A percentile compares a stretch with the other conserved stretches of the same genome.
Conservation (phyloP, 306 rosid genomes). For the Trifolium dubium region DNA sequence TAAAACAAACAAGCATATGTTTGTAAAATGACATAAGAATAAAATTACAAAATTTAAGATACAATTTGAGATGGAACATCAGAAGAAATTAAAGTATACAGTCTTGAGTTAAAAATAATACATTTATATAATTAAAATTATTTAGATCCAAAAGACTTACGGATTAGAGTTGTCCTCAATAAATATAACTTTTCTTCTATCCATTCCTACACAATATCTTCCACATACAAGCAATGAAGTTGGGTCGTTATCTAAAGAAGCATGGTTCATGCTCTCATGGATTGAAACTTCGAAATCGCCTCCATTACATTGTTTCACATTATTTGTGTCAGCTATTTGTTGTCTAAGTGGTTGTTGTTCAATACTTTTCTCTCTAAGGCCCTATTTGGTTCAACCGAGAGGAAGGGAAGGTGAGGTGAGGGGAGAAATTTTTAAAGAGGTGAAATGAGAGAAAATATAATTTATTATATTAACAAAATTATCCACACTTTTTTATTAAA, state of each 20-base stretch:
- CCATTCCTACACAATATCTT: neutral
- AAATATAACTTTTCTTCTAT: neutral
- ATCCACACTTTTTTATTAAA: no score
- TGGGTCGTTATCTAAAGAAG: neutral
- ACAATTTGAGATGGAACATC: neutral
- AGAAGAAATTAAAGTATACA: neutral
- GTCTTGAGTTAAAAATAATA: neutral
- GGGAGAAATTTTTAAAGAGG: no score
- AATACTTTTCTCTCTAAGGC: neutral
- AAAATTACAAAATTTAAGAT: neutral
- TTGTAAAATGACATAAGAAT: neutral
- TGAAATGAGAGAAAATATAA: neutral
- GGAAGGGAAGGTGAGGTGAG: no score
- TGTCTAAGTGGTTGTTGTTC: neutral
- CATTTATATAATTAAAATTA: neutral
- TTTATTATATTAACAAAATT: no score
- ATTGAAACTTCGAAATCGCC: neutral
- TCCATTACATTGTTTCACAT: neutral
- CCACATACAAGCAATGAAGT: neutral
- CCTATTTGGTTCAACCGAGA: no score
- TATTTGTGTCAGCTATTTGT: slow-evolving; percentile 4
- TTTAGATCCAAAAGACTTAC: neutral
- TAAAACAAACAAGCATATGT: neutral
- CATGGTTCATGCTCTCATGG: neutral
- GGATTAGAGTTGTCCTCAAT: neutral